Conservation (phyloP, 2,329 filamentous ascomycete genomes). For the Thielaviopsis musarum region DNA sequence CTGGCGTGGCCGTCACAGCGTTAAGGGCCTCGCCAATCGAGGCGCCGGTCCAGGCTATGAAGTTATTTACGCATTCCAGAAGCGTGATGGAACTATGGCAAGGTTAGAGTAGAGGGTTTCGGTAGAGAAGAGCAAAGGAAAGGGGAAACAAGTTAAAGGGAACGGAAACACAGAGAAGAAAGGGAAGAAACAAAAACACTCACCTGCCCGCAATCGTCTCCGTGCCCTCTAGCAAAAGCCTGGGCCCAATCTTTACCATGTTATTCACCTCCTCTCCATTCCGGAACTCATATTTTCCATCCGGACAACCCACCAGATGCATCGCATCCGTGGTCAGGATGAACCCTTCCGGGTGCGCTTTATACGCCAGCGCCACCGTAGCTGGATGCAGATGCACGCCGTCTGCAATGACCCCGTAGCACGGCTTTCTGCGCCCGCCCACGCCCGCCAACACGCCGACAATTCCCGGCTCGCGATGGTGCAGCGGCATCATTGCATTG, state of each 20-base stretch:
- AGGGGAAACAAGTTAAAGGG: no score
- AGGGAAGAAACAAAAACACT: constrained; percentile 16
- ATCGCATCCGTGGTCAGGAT: constrained; percentile 88
- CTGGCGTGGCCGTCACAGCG: constrained; percentile 61
- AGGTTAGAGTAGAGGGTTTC: no score
- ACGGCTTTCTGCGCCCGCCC: constrained; percentile 38
- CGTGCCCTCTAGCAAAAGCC: constrained; percentile 61
- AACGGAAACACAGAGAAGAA: no score
- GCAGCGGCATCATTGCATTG: constrained; percentile 82
- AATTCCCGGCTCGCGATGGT: constrained; percentile 80
- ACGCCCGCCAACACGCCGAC: constrained; percentile 51
- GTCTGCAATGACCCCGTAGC: constrained; percentile 79
- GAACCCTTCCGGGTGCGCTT: constrained; percentile 67
- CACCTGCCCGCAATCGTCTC: constrained; percentile 62
- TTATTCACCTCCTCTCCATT: constrained; percentile 45
- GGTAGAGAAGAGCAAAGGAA: no score
- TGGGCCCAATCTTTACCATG: constrained; percentile 53
- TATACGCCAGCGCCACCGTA: constrained; percentile 76
- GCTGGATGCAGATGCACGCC: constrained; percentile 82
- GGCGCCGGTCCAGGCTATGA: constrained; percentile 56
- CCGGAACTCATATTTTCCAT: constrained; percentile 74
- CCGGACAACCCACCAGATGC: constrained; percentile 68
- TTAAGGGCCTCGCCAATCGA: constrained; percentile 51
- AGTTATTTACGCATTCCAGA: constrained; percentile 72
- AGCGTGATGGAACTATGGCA: constrained; percentile 45